Evolutionary conservation across 305 asterid species (phyloP), one percentile per base, ranked within the genome.

Genomic region (Rubia peregrina): DNA sequence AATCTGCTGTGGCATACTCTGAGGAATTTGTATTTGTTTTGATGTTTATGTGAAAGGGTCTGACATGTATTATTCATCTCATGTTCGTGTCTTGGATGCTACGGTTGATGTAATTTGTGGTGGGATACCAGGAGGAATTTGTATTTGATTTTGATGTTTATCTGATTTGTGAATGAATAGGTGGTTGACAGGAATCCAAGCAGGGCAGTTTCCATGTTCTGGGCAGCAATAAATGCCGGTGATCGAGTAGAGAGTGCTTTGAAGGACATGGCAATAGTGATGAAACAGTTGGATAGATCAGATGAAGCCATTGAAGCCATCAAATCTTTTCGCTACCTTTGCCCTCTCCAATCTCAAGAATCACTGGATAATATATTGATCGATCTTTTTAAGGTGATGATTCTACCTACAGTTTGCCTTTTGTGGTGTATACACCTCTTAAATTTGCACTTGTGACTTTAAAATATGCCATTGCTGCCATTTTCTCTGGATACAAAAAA

Each of bases 281-380:
- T 91, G 99, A 94, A 91, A 71, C 99, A 90, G 63, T 74, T 94
- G 79, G 76, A 87, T 67, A 83, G 98, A 0, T 74, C 97, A 0
- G 94, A 91, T 7, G 96, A 94, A 81, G 99, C 99, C 66, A 90
- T 94, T 7, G 96, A 94, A 81, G 99, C 99, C 66, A 90, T 94
- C 65, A 90, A 82, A 80, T 94, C 99, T 3, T 94, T 94, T 69
- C 98, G 99, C 61, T 85, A 91, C 80, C 97, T 91, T 56, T 91
- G 98, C 65, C 88, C 97, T 51, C 78, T 62, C 43, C 88, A 86
- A 21, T 91, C 99, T 67, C 98, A 91, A 62, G 90, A 91, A 68
- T 88, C 99, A 13, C 83, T 94, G 24, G 99, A 94, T 83, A 94
- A 91, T 33, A 76, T 94, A 61, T 79, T 94, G 80, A 75, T 91